Evolutionary conservation across 2,329 filamentous ascomycete species (phyloP).

Genomic region (Stagonosporopsis cucurbitacearum): DNA sequence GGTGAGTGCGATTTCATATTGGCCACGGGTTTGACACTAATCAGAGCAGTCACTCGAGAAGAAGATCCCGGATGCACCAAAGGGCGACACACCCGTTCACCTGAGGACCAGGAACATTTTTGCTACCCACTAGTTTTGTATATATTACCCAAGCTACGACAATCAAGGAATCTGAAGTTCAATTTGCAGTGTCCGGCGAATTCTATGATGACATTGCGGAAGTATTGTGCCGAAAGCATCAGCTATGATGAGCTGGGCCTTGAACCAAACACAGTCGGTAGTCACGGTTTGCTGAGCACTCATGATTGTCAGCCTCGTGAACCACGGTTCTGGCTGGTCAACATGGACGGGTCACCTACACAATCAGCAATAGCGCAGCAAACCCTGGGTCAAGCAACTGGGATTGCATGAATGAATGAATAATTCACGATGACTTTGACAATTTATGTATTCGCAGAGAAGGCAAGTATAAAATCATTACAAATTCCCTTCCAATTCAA

Average conservation of each 20-base stretch:
- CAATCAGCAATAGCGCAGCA: too few species aligned
- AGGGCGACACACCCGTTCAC: constrained; percentile 58
- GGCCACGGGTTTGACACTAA: neutral
- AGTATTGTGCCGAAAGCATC: neutral
- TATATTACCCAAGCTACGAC: constrained; percentile 33
- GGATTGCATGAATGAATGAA: neutral
- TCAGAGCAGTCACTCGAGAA: constrained; percentile 57
- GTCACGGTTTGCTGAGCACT: neutral
- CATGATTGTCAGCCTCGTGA: neutral
- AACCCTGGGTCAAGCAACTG: neutral
- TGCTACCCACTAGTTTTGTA: constrained; percentile 44
- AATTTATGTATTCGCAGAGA: too few species aligned
- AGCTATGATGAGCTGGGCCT: neutral
- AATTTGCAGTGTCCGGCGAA: neutral
- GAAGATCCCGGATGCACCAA: constrained; percentile 58
- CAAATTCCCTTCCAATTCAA: neutral
- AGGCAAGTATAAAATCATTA: neutral
- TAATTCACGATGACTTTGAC: neutral
- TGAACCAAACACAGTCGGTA: too few species aligned
- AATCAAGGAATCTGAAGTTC: constrained; percentile 22
- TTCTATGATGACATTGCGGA: neutral
- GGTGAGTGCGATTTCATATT: constrained; percentile 65
- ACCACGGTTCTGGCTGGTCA: neutral
- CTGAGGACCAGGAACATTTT: constrained; percentile 56
- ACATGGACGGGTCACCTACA: neutral